Base-by-base conservation (phyloP, 2,329 filamentous ascomycete species). In the Ascocoryne sarcoides region DNA sequence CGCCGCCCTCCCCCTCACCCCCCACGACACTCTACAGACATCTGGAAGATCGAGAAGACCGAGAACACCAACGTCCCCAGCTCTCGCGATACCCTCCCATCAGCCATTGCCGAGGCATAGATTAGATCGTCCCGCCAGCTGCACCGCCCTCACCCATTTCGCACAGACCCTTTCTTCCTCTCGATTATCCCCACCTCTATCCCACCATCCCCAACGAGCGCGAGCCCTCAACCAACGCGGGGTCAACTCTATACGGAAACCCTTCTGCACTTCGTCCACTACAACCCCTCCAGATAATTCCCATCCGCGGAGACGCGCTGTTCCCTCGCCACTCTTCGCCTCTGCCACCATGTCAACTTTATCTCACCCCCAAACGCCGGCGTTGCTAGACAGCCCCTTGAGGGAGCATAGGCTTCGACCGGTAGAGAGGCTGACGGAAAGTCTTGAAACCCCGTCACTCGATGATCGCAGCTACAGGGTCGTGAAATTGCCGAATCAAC, bases 391-490 rank as follows among this genome's bases (percentile, higher is more conserved):
- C 36, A 57, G 51, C 36, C 51, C 54, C 37, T 46, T 58, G 42
- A 50, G 49, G 36, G 56, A 60, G 41, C 53, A 59, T 33, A 51
- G 55, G 44, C 48, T 52, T 54, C 36, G 52, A 43, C 51, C 56
- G 2, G 54, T 60, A 5, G 54, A 60, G 47, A 50, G 52, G 23
- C 59, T 86, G 50, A 79, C 85, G 23, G 83, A 93, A 56, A 64
- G 71, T 34, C 68, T 95, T 40, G 85, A 94, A 67, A 88, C 84
- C 57, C 86, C 88, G 4, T 79, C 81, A 50, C 72, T 93, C 40
- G 90, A 96, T 63, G 80, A 94, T 61, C 78, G 90, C 39, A 75
- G 78, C 21, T 98, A 98, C 61, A 76, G 90, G 43, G 87, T 98
- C 48, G 81, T 96, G 53, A 76, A 79, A 39, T 71, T 98, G 68